Base-by-base conservation (phyloP, 805 yeast genomes). In the Dipodascopsis tothii region DNA sequence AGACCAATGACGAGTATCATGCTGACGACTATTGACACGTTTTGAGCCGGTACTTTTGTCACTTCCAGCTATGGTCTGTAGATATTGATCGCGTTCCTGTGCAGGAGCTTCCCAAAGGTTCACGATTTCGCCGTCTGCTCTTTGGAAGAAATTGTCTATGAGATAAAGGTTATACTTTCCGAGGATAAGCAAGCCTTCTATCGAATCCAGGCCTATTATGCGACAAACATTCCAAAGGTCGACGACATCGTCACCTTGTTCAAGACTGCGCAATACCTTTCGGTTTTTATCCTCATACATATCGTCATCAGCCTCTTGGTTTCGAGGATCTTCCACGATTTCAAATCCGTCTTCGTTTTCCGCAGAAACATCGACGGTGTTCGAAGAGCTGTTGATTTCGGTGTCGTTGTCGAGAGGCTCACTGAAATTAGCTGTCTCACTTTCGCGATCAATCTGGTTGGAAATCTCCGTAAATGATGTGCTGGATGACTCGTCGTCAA, bases 211-310 rank as follows among this genome's bases (percentile, higher is more conserved):
- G 0, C 95, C 95, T 45, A 80, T 65, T 18, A 87, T 75, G 39
- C 78, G 77, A 43, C 88, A 77, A 1, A 83, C 78, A 58, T 86
- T 86, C 80, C 84, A 80, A 16, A 86, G 63, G 11, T 75, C 75
- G n/a, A 67, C 72, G 20, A 87, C 83, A 37, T 71, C 72, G 59
- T 86, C 96, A 14, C 83, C 83, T 40, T 76, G 72, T 52, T 66
- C 78, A 43, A 86, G 64, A 54, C 84, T 74, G 45, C 88, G 71
- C 18, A 85, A 63, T 1, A 86, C 81, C 56, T 80, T 81, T 43
- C 94, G 65, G 58, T 85, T 84, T 54, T 77, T 77, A 58, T 84
- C 94, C 49, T 78, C 52, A 56, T 67, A 44, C 18, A 50, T 52
- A 27, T 51, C 56, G 19, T 52, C 57, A 6, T 55, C 60, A 33